Evolutionary conservation across 352 stramenopile species (phyloP), one percentile per base, ranked within the genome.

Genomic region (Phytophthora meadii): DNA sequence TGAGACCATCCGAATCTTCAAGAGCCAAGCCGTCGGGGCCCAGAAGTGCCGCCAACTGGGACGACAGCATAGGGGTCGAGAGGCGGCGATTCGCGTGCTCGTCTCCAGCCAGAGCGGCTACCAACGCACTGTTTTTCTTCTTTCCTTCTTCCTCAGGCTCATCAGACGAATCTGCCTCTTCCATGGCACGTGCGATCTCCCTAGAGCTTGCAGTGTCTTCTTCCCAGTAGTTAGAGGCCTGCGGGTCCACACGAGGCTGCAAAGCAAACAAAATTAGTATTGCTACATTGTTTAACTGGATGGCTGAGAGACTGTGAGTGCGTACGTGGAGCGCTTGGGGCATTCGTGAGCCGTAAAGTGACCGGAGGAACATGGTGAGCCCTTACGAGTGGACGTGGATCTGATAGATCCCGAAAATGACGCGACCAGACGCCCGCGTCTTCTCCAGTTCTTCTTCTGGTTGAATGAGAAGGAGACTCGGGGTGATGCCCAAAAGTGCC

Each of bases 301-400:
- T 60, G 25, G n/a, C 40, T 24, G 17, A 3, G 10, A 40, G 3
- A 9, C 59, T 53, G 3, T 12, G 6, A 1, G 5, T 9, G 48
- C 86, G 47, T 68, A 94, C 87, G 63, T 93, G 74, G 30, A 88
- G 84, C 46, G 84, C 34, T 60, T 92, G 87, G 3, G 84, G 87
- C 84, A 93, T 91, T 48, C 87, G 87, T 46, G 82, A 88, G 37
- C 82, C 84, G 47, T 90, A 93, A 10, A 94, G 76, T 30, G 79
- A 77, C 19, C 86, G 84, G n/a, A 94, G 79, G 42, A 94, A 92
- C 86, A 94, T 94, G 54, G 28, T 51, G 28, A 39, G 17, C 32
- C 1, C 9, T 22, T 15, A 39, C 17, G 24, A 25, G 25, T 8
- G 24, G 14, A n/a, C 27, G 5, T 37, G 39, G 61, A 72, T 50